Percentiles rank a stretch among this genome's conserved stretches.
phyloP scores from a whole-genome alignment of 164 flowering plant genomes.

The Echeveria elegans region DNA sequence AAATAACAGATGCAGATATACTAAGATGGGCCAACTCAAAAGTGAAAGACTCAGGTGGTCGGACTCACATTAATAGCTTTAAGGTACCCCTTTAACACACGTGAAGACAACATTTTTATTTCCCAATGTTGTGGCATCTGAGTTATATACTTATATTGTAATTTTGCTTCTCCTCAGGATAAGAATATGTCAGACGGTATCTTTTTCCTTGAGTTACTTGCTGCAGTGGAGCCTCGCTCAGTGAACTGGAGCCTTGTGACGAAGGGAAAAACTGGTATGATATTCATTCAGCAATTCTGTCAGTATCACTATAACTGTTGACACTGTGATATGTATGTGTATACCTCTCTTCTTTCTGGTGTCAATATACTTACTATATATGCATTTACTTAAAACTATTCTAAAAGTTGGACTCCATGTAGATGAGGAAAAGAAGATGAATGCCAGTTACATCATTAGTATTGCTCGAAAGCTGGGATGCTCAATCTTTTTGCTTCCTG shows the following conservation, averaged over 20 bases:
- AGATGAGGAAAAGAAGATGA: slow-evolving; percentile 89
- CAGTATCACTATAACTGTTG: background rate
- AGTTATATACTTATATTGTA: background rate
- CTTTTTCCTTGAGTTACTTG: slow-evolving; percentile 78
- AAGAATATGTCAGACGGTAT: slow-evolving; percentile 68
- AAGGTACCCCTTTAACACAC: slow-evolving; percentile 34
- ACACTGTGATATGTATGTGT: too few relatives aligned
- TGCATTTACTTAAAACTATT: background rate
- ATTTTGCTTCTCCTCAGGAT: slow-evolving; percentile 40
- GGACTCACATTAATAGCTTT: slow-evolving; percentile 58
- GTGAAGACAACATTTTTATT: background rate
- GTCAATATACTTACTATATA: background rate
- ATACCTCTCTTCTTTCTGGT: background rate
- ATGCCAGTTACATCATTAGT: slow-evolving; percentile 79
- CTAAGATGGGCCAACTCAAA: slow-evolving; percentile 73
- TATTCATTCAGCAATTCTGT: background rate
- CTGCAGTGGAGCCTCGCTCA: slow-evolving; percentile 74
- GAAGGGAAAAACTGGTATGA: slow-evolving; percentile 63
- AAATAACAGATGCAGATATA: slow-evolving; percentile 74
- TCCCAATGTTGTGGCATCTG: background rate
- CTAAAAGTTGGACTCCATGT: slow-evolving; percentile 10
- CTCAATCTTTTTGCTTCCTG: slow-evolving; percentile 83
- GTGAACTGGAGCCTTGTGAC: slow-evolving; percentile 93
- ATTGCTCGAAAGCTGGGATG: slow-evolving; percentile 89
- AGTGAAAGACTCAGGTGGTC: slow-evolving; percentile 57